Percentiles rank a stretch among this genome's conserved stretches.
Evolutionary conservation across 768 basidiomycete species (phyloP).

Genomic region (Kwoniella bestiolae): DNA sequence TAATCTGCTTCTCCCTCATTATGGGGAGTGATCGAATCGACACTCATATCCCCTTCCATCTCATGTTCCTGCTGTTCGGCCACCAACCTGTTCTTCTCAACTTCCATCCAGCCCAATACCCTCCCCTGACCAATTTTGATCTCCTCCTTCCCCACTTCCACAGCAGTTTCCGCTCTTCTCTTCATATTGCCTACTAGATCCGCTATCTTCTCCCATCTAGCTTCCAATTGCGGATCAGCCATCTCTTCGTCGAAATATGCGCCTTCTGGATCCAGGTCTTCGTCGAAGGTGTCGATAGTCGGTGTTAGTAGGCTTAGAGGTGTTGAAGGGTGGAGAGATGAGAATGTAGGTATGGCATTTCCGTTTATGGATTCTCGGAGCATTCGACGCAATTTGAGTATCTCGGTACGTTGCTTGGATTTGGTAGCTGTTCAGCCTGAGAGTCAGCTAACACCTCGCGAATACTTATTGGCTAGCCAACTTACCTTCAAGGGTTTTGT

Average conservation of each 20-base stretch:
- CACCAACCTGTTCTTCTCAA: conserved; percentile 24
- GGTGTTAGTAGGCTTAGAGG: conserved; percentile 21
- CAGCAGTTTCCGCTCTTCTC: conserved; percentile 31
- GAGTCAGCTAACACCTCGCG: neutral
- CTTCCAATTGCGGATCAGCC: conserved; percentile 38
- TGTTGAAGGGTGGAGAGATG: neutral
- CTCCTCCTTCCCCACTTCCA: conserved; percentile 25
- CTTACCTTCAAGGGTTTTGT: conserved; percentile 53
- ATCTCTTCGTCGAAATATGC: conserved; percentile 31
- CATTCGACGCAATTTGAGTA: conserved; percentile 39
- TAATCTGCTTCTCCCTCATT: neutral
- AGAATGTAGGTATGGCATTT: neutral
- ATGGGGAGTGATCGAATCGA: conserved; percentile 1
- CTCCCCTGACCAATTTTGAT: conserved; percentile 18
- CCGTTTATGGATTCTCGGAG: conserved; percentile 42
- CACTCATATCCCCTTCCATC: conserved; percentile 9
- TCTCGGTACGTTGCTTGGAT: conserved; percentile 49
- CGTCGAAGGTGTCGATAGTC: conserved; percentile 7
- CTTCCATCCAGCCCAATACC: conserved; percentile 27
- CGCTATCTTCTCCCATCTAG: conserved; percentile 40
- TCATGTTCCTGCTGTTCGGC: conserved; percentile 4
- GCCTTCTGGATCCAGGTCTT: conserved; percentile 7
- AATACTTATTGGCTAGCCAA: neutral
- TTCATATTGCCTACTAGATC: conserved; percentile 36
- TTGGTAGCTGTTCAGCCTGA: conserved; percentile 32